Percentiles rank a stretch among this genome's conserved stretches.
These are phyloP conservation scores for Yarrowia hollandica DNA, from an alignment of 805 yeast species.

Conservation along the genomic window DNA sequence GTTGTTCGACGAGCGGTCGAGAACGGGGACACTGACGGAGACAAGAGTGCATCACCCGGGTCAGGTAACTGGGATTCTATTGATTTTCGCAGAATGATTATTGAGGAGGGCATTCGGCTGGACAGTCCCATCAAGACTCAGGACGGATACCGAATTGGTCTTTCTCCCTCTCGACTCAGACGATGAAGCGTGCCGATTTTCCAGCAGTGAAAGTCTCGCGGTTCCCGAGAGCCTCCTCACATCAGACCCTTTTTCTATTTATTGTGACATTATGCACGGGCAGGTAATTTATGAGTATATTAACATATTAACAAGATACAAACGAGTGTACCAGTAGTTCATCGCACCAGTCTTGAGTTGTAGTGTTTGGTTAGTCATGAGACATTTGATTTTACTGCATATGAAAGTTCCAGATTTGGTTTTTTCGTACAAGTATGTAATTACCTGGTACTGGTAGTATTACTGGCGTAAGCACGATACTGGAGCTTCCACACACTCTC, in stretches of 20 bases:
- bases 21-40: slow-evolving; percentile 7
- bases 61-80: slow-evolving; percentile 18
- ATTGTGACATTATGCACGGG: slow-evolving; percentile 24
- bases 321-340: no score
- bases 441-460: no score
- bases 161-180: slow-evolving; percentile 10
- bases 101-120: slow-evolving; percentile 25
- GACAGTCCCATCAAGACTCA: slow-evolving; percentile 27
- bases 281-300: slow-evolving; percentile 25
- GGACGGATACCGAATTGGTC: slow-evolving; percentile 22
- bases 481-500: no score
- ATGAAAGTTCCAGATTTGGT: no score
- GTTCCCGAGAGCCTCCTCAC: neutral
- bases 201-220: neutral
- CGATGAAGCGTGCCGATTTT: neutral
- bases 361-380: no score
- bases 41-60: neutral
- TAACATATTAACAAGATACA: slow-evolving; percentile 4
- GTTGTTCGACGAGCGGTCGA: slow-evolving; percentile 51
- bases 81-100: slow-evolving; percentile 28
- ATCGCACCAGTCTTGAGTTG: no score
- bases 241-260: slow-evolving; percentile 20
- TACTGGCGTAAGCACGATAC: no score
- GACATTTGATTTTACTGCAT: neutral
- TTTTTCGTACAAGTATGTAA: no score